Percentiles rank a stretch among this genome's conserved stretches.
Conservation (phyloP, 2,329 filamentous ascomycete species). For the Achaetomium macrosporum region DNA sequence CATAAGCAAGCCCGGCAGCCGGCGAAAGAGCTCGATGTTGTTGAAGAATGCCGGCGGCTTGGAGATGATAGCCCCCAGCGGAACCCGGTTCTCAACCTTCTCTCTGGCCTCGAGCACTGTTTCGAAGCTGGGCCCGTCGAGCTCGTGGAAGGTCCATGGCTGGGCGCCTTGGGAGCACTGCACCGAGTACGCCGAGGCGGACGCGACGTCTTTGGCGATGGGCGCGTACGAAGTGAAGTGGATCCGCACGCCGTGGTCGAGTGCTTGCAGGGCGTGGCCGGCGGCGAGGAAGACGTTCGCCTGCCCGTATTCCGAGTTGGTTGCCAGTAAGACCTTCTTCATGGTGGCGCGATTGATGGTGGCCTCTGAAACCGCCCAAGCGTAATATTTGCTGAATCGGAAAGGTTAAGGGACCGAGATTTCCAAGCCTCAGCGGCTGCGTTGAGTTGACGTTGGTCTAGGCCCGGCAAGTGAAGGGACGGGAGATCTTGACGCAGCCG, state of each 20-base stretch:
- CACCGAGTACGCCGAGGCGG: conserved; percentile 26
- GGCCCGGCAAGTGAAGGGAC: no score
- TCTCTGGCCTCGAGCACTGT: background rate
- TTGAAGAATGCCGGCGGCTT: conserved; percentile 30
- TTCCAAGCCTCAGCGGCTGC: no score
- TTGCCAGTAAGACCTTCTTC: conserved; percentile 18
- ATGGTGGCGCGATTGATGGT: background rate
- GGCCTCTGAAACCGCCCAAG: no score
- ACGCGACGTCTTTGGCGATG: conserved; percentile 19
- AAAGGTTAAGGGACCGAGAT: no score
- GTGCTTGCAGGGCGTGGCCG: conserved; percentile 16
- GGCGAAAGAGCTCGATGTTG: conserved; percentile 27
- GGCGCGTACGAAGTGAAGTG: conserved; percentile 36
- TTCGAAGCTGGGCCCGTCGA: conserved; percentile 20
- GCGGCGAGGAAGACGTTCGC: conserved; percentile 25
- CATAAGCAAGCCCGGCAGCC: conserved; percentile 23
- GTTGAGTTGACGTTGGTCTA: no score
- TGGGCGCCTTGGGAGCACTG: conserved; percentile 19
- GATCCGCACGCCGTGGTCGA: conserved; percentile 5
- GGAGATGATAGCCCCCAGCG: background rate
- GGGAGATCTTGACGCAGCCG: no score
- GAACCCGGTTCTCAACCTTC: no score
- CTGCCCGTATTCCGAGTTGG: conserved; percentile 24
- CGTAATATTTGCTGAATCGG: no score
- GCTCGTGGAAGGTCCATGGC: conserved; percentile 26